Base-by-base conservation (phyloP, 2,329 filamentous ascomycete genomes). In the Calycina marina region DNA sequence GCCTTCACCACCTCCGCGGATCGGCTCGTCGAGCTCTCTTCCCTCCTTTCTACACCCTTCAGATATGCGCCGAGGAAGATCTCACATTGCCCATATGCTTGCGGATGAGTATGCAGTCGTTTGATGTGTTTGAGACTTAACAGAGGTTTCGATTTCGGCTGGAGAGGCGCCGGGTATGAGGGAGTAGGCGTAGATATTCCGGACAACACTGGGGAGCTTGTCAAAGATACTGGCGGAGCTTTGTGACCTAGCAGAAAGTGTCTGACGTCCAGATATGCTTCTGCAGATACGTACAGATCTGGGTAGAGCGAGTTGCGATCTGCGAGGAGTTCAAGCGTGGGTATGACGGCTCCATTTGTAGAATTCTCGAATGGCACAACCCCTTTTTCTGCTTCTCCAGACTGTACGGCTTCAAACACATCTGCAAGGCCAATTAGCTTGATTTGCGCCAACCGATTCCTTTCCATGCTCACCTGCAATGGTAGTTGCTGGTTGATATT, bases 331-430 rank as follows among this genome's bases (percentile, higher is more conserved):
- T 94, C 86, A 14, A 96, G 69, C 0, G 86, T 93, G 55, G 84
- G 81, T 35, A 90, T 74, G 30, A 98, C 90, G 34, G 79, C 77
- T 49, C 90, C 90, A 56, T 96, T 93, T 52, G 83, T 88, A 25
- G 82, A 92, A 62, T 98, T 98, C 54, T 96, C 88, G 56, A 93
- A 86, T 5, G 90, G 90, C 2, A 94, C 80, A 18, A 96, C 80
- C 44, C 86, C 90, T 35, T 76, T 76, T 32, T 67, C 57, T 1
- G 71, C 72, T 27, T 60, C 52, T 36, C 70, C 67, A 22, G 65
- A 62, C 49, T 92, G 83, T 4, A 93, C 79, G 11, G 74, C 67
- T 31, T 75, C 64, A 55, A 94, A 93, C 46, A 93, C 74, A 51
- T 90, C 83, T 77, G 14, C 11, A 14, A 33, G 16, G 20, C 18